Base-by-base conservation (phyloP, 805 yeast genomes). In the Cyberlindnera americana region DNA sequence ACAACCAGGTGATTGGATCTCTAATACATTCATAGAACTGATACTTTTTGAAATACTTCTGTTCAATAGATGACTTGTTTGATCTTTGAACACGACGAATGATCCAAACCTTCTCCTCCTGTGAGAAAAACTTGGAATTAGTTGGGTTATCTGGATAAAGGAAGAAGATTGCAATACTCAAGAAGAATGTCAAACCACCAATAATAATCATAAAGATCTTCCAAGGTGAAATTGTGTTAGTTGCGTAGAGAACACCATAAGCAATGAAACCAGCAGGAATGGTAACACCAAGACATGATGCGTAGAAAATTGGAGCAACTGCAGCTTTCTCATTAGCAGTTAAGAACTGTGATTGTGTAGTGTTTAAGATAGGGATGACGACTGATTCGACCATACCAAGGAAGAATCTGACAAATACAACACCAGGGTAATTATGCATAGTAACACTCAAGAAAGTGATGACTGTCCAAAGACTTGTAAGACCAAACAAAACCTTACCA, bases 101-200 rank as follows among this genome's bases (percentile, higher is more conserved):
- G 41, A 71, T 59, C 70, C 73, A 68, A 11, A 75, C 68, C 49
- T 68, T 75, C 54, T 79, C 84, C 31, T 73, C 66, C 3, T 51
- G 54, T 5, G 69, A 44, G 34, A 79, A 61, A 47, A 73, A 73
- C 41, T 57, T 64, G 6, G 78, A 77, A 44, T 62, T 66, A 0
- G 78, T 56, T 13, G 84, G 84, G 53, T 77, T 75, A 43, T 71
- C 67, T 29, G 85, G 86, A 49, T 75, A 78, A 16, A 66, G 36
- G 43, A 66, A 64, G 37, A 57, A 52, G 4, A 69, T 54, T 5
- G 62, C 33, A 2, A 64, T 30, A 2, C 69, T 54, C 26, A 67
- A 43, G 16, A 70, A 19, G 17, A 77, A 60, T 0, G 84, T 75
- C 29, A 75, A 54, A 12, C 77, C 72, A 35, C 84, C 87, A 38